A percentile compares a stretch with the other conserved stretches of the same genome.
These are phyloP conservation scores for Aspergillus aculeatus DNA, from an alignment of 2,329 filamentous ascomycete genomes.

Conservation along the genomic window DNA sequence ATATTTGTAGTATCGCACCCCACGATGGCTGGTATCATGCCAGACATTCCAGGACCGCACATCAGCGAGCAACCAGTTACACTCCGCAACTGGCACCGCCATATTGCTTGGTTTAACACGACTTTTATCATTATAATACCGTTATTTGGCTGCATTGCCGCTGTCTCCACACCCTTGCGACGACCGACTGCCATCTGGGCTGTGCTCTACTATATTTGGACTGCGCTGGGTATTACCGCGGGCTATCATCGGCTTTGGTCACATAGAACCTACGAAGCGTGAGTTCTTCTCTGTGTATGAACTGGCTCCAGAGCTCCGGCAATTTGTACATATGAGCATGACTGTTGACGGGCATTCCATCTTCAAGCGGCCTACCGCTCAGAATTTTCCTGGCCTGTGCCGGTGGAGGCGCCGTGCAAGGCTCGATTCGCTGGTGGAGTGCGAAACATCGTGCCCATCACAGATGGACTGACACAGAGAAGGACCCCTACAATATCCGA, in stretches of 20 bases:
- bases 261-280: slow-evolving; percentile 8
- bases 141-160: background rate
- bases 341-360: too few species aligned
- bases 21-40: background rate
- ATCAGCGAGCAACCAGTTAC: background rate
- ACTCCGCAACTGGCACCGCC: background rate
- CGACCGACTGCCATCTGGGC: slow-evolving; percentile 1
- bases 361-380: background rate
- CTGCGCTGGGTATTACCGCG: background rate
- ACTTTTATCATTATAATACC: slow-evolving; percentile 7
- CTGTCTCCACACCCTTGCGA: background rate
- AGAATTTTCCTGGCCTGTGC: slow-evolving; percentile 4
- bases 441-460: slow-evolving; percentile 11
- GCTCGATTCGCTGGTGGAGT: slow-evolving; percentile 9
- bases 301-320: background rate
- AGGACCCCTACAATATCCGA: slow-evolving; percentile 8
- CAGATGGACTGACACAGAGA: slow-evolving; percentile 9
- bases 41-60: background rate
- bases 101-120: slow-evolving; percentile 8
- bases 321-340: too few species aligned
- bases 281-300: background rate
- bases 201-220: slow-evolving; percentile 4
- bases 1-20: background rate
- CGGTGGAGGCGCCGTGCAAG: slow-evolving; percentile 7
- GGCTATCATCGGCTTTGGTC: slow-evolving; percentile 14